phyloP scores from a whole-genome alignment of 1,284 basidiomycete genomes.

The Marasmius oreades region DNA sequence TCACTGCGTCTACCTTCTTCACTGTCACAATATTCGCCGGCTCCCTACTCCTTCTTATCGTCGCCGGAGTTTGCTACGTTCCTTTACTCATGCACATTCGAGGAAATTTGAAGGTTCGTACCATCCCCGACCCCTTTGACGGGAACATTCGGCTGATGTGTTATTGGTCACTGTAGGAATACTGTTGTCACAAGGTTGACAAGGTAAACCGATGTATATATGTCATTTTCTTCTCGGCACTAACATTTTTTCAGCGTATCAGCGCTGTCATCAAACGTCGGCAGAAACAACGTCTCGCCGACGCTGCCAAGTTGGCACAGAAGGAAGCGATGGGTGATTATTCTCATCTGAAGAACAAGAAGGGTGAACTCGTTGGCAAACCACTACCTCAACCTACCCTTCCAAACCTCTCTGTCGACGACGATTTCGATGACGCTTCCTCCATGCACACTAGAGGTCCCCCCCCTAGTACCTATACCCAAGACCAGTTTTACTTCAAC shows the following conservation, averaged over 20 bases:
- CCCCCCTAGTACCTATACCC: conserved; percentile 51
- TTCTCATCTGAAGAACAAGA: conserved; percentile 91
- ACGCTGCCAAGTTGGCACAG: conserved; percentile 80
- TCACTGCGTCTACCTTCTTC: conserved; percentile 88
- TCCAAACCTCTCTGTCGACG: conserved; percentile 86
- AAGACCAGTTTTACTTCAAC: conserved; percentile 52
- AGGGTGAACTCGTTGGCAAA: conserved; percentile 78
- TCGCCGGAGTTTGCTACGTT: conserved; percentile 87
- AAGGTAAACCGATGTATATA: conserved; percentile 52
- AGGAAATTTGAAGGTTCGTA: conserved; percentile 82
- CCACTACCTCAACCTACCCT: conserved; percentile 95
- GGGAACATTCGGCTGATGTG: background rate
- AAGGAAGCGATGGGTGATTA: conserved; percentile 89
- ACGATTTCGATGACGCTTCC: conserved; percentile 64
- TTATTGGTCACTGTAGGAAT: conserved; percentile 59
- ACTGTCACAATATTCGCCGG: conserved; percentile 87
- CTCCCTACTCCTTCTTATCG: conserved; percentile 77
- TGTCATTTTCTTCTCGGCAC: conserved; percentile 4
- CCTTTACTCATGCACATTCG: conserved; percentile 94
- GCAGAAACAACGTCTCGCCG: conserved; percentile 82
- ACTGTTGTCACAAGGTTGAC: conserved; percentile 98
- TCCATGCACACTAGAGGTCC: conserved; percentile 56
- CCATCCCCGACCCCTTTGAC: conserved; percentile 9
- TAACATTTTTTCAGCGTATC: conserved; percentile 61
- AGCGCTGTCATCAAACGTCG: conserved; percentile 90